These are phyloP conservation scores for Gilbertella persicaria DNA, from an alignment of 371 early-diverging fungal species.

Conservation along the genomic window DNA sequence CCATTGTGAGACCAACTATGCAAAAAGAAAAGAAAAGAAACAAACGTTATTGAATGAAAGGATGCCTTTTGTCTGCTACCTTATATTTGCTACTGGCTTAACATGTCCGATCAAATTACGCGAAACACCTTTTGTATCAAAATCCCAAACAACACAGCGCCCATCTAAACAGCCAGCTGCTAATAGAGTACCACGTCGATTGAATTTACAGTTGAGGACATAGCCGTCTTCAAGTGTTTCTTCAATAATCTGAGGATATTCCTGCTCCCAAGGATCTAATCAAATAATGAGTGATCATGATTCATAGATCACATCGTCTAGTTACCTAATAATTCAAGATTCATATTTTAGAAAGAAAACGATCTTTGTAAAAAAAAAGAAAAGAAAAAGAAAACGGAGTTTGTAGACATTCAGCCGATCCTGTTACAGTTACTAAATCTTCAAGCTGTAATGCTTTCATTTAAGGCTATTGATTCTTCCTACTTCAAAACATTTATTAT, in stretches of 20 bases:
- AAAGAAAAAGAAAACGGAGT: too few species aligned
- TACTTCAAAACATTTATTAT: too few species aligned
- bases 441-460: too few species aligned
- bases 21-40: background rate
- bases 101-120: constrained; percentile 76
- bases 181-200: constrained; percentile 73
- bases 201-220: constrained; percentile 66
- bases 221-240: constrained; percentile 78
- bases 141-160: constrained; percentile 84
- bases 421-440: too few species aligned
- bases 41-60: background rate
- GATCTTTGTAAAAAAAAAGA: too few species aligned
- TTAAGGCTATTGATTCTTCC: too few species aligned
- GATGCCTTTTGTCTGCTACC: constrained; percentile 50
- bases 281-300: background rate
- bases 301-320: background rate
- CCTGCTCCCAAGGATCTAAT: constrained; percentile 83
- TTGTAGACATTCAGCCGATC: too few species aligned
- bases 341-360: constrained; percentile 32
- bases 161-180: constrained; percentile 86
- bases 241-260: constrained; percentile 81
- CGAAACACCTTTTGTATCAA: constrained; percentile 78
- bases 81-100: constrained; percentile 70
- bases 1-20: constrained; percentile 74
- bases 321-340: constrained; percentile 38